phyloP scores from a whole-genome alignment of 805 yeast species.

The Starmerella khaoyaiensis region DNA sequence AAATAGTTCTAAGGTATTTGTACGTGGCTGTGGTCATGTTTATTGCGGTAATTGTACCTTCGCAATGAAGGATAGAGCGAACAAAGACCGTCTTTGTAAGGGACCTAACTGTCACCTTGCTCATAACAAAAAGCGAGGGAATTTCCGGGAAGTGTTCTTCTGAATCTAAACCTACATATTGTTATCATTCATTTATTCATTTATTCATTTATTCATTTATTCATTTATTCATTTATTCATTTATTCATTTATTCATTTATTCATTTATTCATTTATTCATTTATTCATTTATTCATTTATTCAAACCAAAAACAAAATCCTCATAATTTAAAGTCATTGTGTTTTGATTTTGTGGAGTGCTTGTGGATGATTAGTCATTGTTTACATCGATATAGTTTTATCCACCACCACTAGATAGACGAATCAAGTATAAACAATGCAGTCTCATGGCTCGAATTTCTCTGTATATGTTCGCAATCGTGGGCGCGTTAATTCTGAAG shows the following conservation, averaged over 20 bases:
- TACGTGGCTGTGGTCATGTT: slow-evolving; percentile 18
- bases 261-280: no score
- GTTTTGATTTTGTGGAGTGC: neutral
- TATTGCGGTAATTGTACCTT: slow-evolving; percentile 18
- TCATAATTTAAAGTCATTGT: no score
- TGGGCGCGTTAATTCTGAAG: neutral
- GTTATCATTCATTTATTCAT: no score
- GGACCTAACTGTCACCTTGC: slow-evolving; percentile 10
- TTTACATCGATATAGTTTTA: neutral
- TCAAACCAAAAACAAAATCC: no score
- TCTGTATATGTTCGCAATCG: slow-evolving; percentile 15
- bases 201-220: no score
- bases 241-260: no score
- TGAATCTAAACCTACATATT: no score
- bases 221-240: no score
- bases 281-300: no score
- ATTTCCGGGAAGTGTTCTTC: slow-evolving; percentile 15
- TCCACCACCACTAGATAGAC: neutral
- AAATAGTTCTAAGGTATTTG: slow-evolving; percentile 10
- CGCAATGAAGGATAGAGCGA: slow-evolving; percentile 1
- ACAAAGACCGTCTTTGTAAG: slow-evolving; percentile 8
- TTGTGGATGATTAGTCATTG: slow-evolving; percentile 1
- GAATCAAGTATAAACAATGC: neutral
- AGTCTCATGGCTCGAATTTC: slow-evolving; percentile 9
- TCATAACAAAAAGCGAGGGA: slow-evolving; percentile 5